Base-by-base conservation (phyloP, 768 basidiomycete species). In the Daedaleopsis sinensis region DNA sequence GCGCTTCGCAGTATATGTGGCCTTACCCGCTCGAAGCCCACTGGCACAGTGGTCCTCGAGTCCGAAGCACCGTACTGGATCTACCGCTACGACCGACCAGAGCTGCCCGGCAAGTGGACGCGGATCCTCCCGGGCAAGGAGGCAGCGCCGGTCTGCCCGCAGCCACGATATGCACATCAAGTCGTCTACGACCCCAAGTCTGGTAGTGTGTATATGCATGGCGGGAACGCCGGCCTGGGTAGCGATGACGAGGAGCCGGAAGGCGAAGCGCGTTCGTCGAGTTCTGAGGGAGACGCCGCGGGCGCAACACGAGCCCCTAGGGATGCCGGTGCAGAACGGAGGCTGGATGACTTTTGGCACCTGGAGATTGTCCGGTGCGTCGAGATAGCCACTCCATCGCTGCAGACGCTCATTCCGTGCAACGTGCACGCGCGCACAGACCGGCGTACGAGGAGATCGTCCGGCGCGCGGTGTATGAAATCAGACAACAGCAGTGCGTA, bases 301-400 rank as follows among this genome's bases (percentile, higher is more conserved):
- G 58, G 32, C 39, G 39, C 39, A 12, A 23, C 90, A 89, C 47
- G 56, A 9, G 4, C 56, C 13, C 37, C 47, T 51, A 90, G 88
- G 72, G 84, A 80, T 8, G 89, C 87, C 0, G 67, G 59, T 18
- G 53, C 55, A 11, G 49, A 61, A 35, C 76, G 71, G 65, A 77
- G 90, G 60, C 65, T 93, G 71, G 85, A 89, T 68, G 91, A 93
- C 71, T 86, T 94, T 63, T 94, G 92, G 91, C 78, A 76, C 38
- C 70, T 93, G 38, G 71, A 80, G 64, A 52, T 59, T 49, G 39
- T 64, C 5, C 82, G 90, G 91, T 91, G 59, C 38, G 82, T 57
- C 13, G 27, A 32, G 27, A 32, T 32, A 32, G 27, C 27, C 27
- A 32, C 7, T 21, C 10, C 2, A 12, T 13, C 39, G 37, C 52